These are phyloP conservation scores for Aspergillus sp. DNA, from an alignment of 2,329 filamentous ascomycete species.

Conservation along the genomic window DNA sequence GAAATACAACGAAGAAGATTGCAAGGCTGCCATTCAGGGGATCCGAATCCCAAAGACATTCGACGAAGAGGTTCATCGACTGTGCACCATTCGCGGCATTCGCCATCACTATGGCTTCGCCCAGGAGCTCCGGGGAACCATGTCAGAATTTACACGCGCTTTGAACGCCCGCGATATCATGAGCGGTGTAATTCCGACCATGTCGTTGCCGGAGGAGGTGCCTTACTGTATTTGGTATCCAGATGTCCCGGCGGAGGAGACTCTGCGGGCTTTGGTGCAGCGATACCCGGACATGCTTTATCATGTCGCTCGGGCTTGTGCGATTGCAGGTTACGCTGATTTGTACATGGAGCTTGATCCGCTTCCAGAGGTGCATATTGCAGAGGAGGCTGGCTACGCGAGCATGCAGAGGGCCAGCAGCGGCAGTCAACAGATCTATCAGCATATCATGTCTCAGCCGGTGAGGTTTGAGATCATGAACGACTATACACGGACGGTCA, in stretches of 20 bases:
- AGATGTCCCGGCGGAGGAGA: conserved; percentile 39
- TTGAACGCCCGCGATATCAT: conserved; percentile 10
- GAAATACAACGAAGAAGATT: background rate
- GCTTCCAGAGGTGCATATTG: conserved; percentile 22
- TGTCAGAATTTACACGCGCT: background rate
- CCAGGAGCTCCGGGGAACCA: background rate
- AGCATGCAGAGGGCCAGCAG: conserved; percentile 5
- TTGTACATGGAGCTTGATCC: conserved; percentile 24
- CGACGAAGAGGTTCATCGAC: background rate
- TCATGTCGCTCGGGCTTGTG: conserved; percentile 27
- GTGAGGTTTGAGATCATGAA: conserved; percentile 20
- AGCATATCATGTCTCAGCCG: conserved; percentile 14
- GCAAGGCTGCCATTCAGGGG: background rate
- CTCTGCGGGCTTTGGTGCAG: conserved; percentile 36
- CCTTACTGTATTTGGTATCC: conserved; percentile 26
- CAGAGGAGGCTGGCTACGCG: conserved; percentile 19
- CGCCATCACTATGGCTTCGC: background rate
- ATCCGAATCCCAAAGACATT: background rate
- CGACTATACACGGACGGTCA: conserved; percentile 19
- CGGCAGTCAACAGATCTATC: conserved; percentile 16
- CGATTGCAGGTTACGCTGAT: conserved; percentile 19
- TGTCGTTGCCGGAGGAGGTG: background rate
- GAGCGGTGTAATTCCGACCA: conserved; percentile 1
- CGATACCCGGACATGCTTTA: conserved; percentile 33
- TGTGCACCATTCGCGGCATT: background rate